Base-by-base conservation (phyloP, 495 filamentous ascomycete genomes). In the Penicillium antarcticum region DNA sequence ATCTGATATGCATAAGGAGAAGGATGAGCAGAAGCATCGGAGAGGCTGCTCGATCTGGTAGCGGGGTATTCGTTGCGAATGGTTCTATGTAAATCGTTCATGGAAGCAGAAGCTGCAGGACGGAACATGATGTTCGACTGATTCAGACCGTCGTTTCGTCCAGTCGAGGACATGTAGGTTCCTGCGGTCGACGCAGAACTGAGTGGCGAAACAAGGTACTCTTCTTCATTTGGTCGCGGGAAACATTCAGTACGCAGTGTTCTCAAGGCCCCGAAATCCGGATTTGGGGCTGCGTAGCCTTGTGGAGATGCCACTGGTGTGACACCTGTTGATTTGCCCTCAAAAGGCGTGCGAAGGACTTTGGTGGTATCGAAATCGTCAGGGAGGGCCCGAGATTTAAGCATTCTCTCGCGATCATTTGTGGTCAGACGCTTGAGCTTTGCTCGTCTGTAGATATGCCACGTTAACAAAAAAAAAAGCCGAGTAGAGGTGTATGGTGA, bases 341-440 rank as follows among this genome's bases (percentile, higher is more conserved):
- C 65, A 53, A 74, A 77, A 6, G 89, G 87, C n/a, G 88, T 88
- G 58, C 95, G 88, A 17, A 97, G 74, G 7, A 92, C 91, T 70
- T 94, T 88, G 9, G 91, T 85, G 60, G 90, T 95, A 73, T 95
- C 89, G 61, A 97, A 97, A 65, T 92, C 86, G 56, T 92, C 90
- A 18, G 92, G 92, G 26, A 97, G 80, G 4, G 89, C 91, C 69
- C 92, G 77, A 64, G 92, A 96, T 69, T 92, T 92, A 68, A 95
- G 83, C 85, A 96, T 92, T 38, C 91, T 84, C 56, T 96, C 92
- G 32, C 91, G 87, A 61, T 97, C 92, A 71, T 96, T 92, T 35
- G 83, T 89, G 34, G 87, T 95, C 53, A 97, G 76, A 51, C 92
- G 86, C 80, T 96, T 97, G 65, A 97, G 84, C 71, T 97, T 97